Base-by-base conservation (phyloP, 73 alveolate genomes). In the Durusdinium trenchii region DNA sequence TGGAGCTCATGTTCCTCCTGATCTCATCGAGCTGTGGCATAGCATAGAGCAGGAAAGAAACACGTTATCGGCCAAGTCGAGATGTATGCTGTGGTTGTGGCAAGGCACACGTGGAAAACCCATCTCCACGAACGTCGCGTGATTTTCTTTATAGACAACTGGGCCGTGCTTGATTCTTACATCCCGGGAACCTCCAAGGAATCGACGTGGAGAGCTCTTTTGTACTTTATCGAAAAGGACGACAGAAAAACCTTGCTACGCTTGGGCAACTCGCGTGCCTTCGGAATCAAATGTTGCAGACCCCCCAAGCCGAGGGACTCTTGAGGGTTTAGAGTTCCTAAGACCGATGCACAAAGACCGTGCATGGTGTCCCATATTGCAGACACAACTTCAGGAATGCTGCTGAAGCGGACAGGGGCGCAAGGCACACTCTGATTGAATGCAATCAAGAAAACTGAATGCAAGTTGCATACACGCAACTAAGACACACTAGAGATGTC, bases 1-100 rank as follows among this genome's bases (percentile, higher is more conserved):
- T n/a, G n/a, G n/a, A n/a, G n/a, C n/a, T n/a, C n/a, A n/a, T n/a
- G n/a, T n/a, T n/a, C n/a, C n/a, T n/a, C n/a, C n/a, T n/a, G n/a
- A n/a, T n/a, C n/a, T n/a, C n/a, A n/a, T n/a, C n/a, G n/a, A n/a
- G n/a, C n/a, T n/a, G n/a, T n/a, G n/a, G n/a, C n/a, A n/a, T n/a
- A n/a, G n/a, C n/a, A n/a, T n/a, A n/a, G n/a, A n/a, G 87, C 57
- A 5, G 87, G 87, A 42, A 76, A 76, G 42, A 47, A 76, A 43
- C 87, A 76, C 40, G 14, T 76, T 5, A 76, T 76, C n/a, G 87
- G 87, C 14, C 87, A 76, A 20, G 87, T 76, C 42, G 87, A 76
- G 60, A 2, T 76, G 40, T 76, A 76, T 76, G 87, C 43, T n/a
- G 87, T 76, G 57, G 6, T 43, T 9, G 54, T 76, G 60, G 57